Base-by-base conservation (phyloP, 768 basidiomycete species). In the Rhodosporidiobolus sp. region DNA sequence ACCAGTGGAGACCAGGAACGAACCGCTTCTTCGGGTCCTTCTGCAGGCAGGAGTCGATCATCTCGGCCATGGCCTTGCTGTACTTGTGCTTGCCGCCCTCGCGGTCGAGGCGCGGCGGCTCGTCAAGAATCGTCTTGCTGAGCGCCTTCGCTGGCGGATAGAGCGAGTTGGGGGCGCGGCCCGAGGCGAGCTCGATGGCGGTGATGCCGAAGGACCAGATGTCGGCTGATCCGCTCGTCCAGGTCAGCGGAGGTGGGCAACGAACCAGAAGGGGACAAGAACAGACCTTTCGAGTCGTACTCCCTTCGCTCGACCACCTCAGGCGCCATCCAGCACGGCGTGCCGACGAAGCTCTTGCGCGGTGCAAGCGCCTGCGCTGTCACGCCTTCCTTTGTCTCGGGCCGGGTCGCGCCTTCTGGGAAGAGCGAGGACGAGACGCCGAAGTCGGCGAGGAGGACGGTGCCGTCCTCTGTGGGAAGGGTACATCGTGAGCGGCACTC, bases 291-390 rank as follows among this genome's bases (percentile, higher is more conserved):
- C 3, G 76, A 66, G 65, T 94, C 92, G 80, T 94, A 95, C 66
- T 87, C 86, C 75, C 86, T 86, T 61, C 92, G 90, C 76, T 89
- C 86, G 58, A 97, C 90, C 32, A 96, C 86, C 77, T 97, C 94
- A 3, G 94, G 94, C 0, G 94, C 92, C 94, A 96, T 97, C 92
- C 92, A 96, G 79, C 90, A 92, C 2, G 94, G 94, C 87, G 94
- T 96, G 60, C 94, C 94, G 22, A 96, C 94, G 78, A 96, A 96
- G 17, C 89, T 91, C 79, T 89, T 91, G 67, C 94, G 86, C 78
- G 91, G 93, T n/a, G 88, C 87, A 19, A 90, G 82, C 26, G 79
- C 49, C 17, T 55, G 62, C 30, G 43, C 28, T 1, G 35, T 30
- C 9, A 56, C 52, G 3, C 48, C 64, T n/a, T 66, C 65, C 9